phyloP scores from a whole-genome alignment of 2,329 filamentous ascomycete species.

The Geosmithia flava region DNA sequence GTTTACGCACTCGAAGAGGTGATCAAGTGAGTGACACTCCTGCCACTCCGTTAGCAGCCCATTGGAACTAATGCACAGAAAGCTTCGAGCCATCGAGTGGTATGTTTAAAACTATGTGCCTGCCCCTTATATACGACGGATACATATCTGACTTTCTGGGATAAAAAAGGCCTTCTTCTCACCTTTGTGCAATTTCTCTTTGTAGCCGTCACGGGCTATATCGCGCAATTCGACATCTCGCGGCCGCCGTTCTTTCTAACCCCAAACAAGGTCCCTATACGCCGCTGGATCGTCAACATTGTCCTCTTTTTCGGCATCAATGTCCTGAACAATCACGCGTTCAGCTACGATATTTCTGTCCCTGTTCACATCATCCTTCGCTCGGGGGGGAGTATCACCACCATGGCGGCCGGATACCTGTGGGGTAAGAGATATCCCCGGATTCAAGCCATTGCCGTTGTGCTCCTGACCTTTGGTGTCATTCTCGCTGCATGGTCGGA shows the following conservation, averaged over 20 bases:
- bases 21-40: constrained; percentile 60
- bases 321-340: constrained; percentile 93
- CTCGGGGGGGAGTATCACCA: constrained; percentile 91
- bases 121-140: neutral
- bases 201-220: constrained; percentile 65
- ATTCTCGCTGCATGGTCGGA: constrained; percentile 84
- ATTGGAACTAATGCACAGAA: constrained; percentile 6
- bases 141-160: neutral
- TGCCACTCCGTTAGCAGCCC: constrained; percentile 1
- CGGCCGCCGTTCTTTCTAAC: constrained; percentile 61
- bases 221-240: constrained; percentile 58
- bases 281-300: constrained; percentile 81
- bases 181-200: constrained; percentile 86
- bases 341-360: constrained; percentile 92
- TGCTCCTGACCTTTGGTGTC: constrained; percentile 75
- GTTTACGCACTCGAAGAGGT: constrained; percentile 96
- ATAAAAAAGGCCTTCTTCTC: constrained; percentile 44
- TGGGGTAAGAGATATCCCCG: constrained; percentile 76
- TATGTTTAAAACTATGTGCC: constrained; percentile 19
- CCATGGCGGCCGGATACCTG: constrained; percentile 79
- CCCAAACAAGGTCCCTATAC: constrained; percentile 68
- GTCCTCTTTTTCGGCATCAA: constrained; percentile 88
- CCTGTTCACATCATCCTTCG: constrained; percentile 94
- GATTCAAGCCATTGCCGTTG: constrained; percentile 70
- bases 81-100: constrained; percentile 79